Evolutionary conservation across 2,329 filamentous ascomycete genomes (phyloP), one percentile per base, ranked within the genome.

Genomic region (Claviceps maximensis): DNA sequence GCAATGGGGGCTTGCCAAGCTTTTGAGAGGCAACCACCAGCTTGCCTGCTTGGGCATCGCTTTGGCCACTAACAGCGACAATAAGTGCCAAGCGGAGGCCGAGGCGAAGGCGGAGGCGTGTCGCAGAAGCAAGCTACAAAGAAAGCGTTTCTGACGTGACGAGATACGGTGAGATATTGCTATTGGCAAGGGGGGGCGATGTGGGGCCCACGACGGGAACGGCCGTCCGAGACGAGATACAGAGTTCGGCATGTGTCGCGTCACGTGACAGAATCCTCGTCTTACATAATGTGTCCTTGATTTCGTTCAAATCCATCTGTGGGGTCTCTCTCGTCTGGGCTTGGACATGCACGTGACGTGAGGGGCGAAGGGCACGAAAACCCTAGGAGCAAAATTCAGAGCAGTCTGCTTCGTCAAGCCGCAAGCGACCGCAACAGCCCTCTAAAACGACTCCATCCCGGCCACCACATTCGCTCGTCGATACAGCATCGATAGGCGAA

Each of bases 401-500:
- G 58, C 56, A 60, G 57, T 59, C 58, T 60, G 62, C 62, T 58
- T 58, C 61, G 59, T 59, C 54, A 52, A 57, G 55, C 57, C 54
- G 55, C 58, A 62, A 62, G 60, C 61, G 61, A 63, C 54, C 12
- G 59, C 55, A 59, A 55, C 57, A 58, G 62, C 58, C 60, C 59
- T 60, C 60, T 59, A 60, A 59, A 60, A 60, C 62, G 65, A 68
- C 66, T 63, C 61, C 63, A 66, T 64, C 65, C 62, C 61, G 63
- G 64, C 62, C 64, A 67, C 60, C 61, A 65, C 61, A 67, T 69
- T 71, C 69, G 69, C 65, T 65, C 63, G 67, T 69, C 71, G 69
- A 71, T 61, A 65, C 58, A 62, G 61, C 65, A 66, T 69, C 68
- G 70, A 71, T 66, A 65, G 70, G 71, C 70, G 68, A 72, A 70